phyloP scores from a whole-genome alignment of 192 early-diverging fungal species.

The Umbelopsis ramanniana region DNA sequence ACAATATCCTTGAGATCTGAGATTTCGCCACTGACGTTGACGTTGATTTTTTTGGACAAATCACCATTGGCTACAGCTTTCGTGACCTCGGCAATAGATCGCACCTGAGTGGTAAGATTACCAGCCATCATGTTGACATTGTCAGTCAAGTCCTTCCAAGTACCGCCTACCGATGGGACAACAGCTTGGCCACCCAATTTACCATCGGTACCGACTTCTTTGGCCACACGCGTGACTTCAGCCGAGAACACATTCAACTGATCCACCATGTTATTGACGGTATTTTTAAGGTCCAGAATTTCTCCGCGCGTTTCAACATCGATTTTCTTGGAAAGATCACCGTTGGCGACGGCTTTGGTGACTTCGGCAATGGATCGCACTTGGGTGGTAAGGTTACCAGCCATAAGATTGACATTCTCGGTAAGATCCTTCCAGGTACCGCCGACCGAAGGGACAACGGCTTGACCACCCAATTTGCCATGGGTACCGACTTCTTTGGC shows the following conservation, averaged over 20 bases:
- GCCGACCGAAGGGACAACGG: slow-evolving; percentile 60
- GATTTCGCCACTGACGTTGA: slow-evolving; percentile 59
- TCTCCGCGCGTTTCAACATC: slow-evolving; percentile 65
- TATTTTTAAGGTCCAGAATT: slow-evolving; percentile 60
- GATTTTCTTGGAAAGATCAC: slow-evolving; percentile 57
- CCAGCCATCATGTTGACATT: slow-evolving; percentile 63
- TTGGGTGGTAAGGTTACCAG: slow-evolving; percentile 51
- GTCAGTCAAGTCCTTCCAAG: slow-evolving; percentile 60
- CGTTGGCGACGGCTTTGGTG: slow-evolving; percentile 50
- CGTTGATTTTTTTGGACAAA: slow-evolving; percentile 52
- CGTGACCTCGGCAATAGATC: slow-evolving; percentile 58
- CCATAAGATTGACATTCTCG: slow-evolving; percentile 60
- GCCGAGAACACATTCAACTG: slow-evolving; percentile 49
- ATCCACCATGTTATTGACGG: slow-evolving; percentile 68
- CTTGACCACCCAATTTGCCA: slow-evolving; percentile 30
- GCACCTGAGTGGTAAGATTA: slow-evolving; percentile 54
- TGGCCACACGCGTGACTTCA: slow-evolving; percentile 71
- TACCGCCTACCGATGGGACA: slow-evolving; percentile 53
- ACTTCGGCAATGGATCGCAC: slow-evolving; percentile 56
- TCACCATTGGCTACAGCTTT: slow-evolving; percentile 60
- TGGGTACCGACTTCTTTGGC: slow-evolving; percentile 18
- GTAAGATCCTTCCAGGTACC: slow-evolving; percentile 60
- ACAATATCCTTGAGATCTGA: slow-evolving; percentile 64
- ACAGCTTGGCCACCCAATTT: slow-evolving; percentile 62
- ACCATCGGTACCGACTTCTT: slow-evolving; percentile 68